phyloP scores from a whole-genome alignment of 2,329 filamentous ascomycete species.

The Fonsecaea multimorphosa region DNA sequence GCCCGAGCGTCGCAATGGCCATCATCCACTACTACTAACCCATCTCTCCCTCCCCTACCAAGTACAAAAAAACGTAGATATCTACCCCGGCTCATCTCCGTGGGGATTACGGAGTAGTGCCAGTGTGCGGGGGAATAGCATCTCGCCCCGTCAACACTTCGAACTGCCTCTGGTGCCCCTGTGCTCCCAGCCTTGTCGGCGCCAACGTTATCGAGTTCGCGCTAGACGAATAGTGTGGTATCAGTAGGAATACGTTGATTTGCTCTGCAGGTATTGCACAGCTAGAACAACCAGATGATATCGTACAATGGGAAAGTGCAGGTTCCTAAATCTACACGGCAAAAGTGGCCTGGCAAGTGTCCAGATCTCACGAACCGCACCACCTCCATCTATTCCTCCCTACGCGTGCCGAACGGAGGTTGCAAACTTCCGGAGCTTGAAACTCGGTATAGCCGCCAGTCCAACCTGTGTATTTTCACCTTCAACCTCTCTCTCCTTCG shows the following conservation, averaged over 20 bases:
- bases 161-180: no score
- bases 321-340: neutral
- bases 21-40: no score
- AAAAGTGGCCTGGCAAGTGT: neutral
- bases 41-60: no score
- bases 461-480: neutral
- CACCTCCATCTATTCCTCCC: neutral
- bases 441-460: neutral
- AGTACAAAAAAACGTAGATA: neutral
- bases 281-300: neutral
- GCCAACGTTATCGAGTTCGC: neutral
- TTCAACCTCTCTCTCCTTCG: neutral
- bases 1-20: no score
- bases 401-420: constrained; percentile 1
- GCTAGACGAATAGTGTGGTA: neutral
- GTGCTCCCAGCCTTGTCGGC: no score
- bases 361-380: neutral
- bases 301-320: neutral
- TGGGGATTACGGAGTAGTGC: neutral
- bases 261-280: neutral
- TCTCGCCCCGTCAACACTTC: no score
- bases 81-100: neutral
- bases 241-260: neutral
- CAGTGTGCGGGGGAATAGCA: no score
- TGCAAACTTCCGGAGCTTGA: constrained; percentile 14